Evolutionary conservation across 306 rosid genomes (phyloP).

Genomic region (Gleditsia sinensis): DNA sequence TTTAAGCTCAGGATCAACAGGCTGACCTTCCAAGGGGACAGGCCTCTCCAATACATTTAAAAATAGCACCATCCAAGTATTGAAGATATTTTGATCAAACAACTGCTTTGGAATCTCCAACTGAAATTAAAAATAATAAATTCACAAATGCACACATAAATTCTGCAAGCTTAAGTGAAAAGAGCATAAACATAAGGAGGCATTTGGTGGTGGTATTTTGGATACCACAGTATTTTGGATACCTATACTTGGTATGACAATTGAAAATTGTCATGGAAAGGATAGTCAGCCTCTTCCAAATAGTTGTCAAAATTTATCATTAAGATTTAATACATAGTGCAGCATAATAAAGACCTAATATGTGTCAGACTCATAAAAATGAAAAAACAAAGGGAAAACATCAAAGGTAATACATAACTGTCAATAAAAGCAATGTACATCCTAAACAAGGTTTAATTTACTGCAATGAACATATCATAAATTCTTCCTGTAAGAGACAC

Average conservation of each 20-base stretch:
- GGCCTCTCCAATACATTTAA: constrained; percentile 86
- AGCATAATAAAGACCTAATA: not conserved
- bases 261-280: too few relatives aligned
- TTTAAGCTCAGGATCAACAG: constrained; percentile 78
- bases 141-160: not conserved
- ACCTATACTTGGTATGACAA: too few relatives aligned
- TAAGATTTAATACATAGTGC: not conserved
- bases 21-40: constrained; percentile 93
- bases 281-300: constrained; percentile 2
- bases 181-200: constrained; percentile 18
- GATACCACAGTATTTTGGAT: too few relatives aligned
- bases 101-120: constrained; percentile 96
- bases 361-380: not conserved
- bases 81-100: constrained; percentile 78
- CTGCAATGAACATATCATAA: constrained; percentile 7
- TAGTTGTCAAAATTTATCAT: not conserved
- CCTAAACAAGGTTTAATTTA: constrained; percentile 24
- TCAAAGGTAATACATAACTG: constrained; percentile 3
- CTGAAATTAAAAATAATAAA: constrained; percentile 53
- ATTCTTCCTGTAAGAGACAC: not conserved
- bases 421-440: constrained; percentile 26
- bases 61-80: constrained; percentile 94
- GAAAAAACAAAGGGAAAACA: not conserved
- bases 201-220: too few relatives aligned
- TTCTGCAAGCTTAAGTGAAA: not conserved